These are phyloP conservation scores for Syncephalastrum monosporum DNA, from an alignment of 371 early-diverging fungal genomes.

Conservation along the genomic window DNA sequence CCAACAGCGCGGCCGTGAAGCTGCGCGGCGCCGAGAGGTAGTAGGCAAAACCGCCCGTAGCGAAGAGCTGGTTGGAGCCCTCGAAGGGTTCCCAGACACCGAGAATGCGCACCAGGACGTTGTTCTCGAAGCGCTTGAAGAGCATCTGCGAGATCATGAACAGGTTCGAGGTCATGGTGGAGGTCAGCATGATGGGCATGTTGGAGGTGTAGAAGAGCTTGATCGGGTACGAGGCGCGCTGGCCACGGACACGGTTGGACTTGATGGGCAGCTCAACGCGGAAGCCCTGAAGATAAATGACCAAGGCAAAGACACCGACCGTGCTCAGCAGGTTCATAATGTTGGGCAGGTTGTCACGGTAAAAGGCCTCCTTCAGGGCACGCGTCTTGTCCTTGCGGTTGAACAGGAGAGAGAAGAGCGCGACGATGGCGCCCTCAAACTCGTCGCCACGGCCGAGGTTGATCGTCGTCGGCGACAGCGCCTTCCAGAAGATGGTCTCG, in stretches of 20 bases:
- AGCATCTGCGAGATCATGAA: constrained; percentile 97
- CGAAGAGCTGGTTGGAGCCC: constrained; percentile 87
- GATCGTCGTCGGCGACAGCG: constrained; percentile 95
- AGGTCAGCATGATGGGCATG: constrained; percentile 99
- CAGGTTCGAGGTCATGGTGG: constrained; percentile 94
- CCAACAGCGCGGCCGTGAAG: constrained; percentile 77
- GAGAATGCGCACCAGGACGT: constrained; percentile 89
- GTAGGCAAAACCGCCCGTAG: constrained; percentile 96
- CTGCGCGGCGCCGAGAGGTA: constrained; percentile 96
- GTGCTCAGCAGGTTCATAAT: constrained; percentile 93
- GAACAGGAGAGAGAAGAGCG: constrained; percentile 94
- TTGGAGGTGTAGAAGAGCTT: constrained; percentile 99
- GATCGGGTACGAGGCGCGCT: constrained; percentile 97
- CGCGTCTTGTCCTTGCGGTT: constrained; percentile 97
- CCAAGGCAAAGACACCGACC: constrained; percentile 87
- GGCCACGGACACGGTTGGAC: constrained; percentile 95
- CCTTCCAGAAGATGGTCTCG: constrained; percentile 99
- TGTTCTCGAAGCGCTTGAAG: constrained; percentile 94
- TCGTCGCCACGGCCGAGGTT: constrained; percentile 98
- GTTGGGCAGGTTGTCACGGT: constrained; percentile 97
- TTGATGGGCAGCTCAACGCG: constrained; percentile 99
- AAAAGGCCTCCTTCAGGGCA: constrained; percentile 98
- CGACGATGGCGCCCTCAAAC: constrained; percentile 98
- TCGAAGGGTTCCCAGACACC: constrained; percentile 98
- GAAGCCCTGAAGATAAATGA: constrained; percentile 99